Evolutionary conservation across 176 grass and related monocot species (phyloP), one percentile per base, ranked within the genome.

Genomic region (Avena sativa): DNA sequence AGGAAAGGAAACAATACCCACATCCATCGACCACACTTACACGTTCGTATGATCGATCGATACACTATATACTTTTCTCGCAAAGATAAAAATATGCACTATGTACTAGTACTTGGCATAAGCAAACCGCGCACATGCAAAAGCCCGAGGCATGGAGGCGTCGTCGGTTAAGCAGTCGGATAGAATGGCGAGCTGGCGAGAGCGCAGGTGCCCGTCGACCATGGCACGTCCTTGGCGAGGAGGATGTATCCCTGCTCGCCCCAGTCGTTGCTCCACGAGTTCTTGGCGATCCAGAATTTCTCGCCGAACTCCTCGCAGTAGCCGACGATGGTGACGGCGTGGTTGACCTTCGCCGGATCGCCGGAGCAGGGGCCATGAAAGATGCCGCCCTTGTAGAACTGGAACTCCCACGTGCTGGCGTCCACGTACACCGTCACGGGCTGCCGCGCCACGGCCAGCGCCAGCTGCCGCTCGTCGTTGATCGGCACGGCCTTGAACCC

Each of bases 241-340:
- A 83, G 74, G 23, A 89, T 58, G 53, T 92, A 89, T 16, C 84
- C 87, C 14, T 86, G 23, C 2, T 87, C 83, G 23, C 91, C 91
- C 91, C 91, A 92, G 49, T 69, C 80, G 19, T 50, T 58, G 59
- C 91, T 76, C 91, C 91, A 92, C 2, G 91, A 92, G 52, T 92
- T 92, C 74, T 92, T 92, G 2, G 81, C 83, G 20, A 89, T 75
- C 87, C 91, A 92, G 43, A 87, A 92, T 16, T 89, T n/a, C 6
- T 51, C 74, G 23, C 40, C 74, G 4, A 20, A 69, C 23, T 34
- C 40, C 55, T 89, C 83, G 78, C 91, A 88, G 55, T 92, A 92
- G 9, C 87, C 87, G 52, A 92, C 74, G 44, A 89, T 79, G 71
- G 74, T 89, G 8, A 92, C 2, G 1, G 87, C 91, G 13, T 92